phyloP scores from a whole-genome alignment of 2,329 filamentous ascomycete genomes.

The Aspergillus pseudoglaucus region DNA sequence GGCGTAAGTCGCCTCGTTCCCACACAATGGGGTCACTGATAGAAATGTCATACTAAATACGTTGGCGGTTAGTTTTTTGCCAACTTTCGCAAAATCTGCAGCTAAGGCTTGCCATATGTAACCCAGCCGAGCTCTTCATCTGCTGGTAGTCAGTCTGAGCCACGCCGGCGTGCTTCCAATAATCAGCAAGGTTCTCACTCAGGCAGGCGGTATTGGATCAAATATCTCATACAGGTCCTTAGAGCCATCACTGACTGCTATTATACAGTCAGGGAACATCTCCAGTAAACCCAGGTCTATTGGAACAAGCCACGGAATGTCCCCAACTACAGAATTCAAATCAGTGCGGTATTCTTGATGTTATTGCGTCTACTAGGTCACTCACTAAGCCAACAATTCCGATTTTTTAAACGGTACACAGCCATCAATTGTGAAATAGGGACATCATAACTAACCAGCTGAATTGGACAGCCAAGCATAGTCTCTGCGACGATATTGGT shows the following conservation, averaged over 20 bases:
- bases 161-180: too few relatives aligned
- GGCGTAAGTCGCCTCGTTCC: too few relatives aligned
- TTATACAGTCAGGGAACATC: not conserved
- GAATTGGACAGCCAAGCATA: not conserved
- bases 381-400: not conserved
- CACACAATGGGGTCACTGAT: too few relatives aligned
- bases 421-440: not conserved
- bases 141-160: too few relatives aligned
- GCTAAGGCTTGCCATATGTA: too few relatives aligned
- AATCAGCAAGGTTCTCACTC: too few relatives aligned
- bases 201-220: too few relatives aligned
- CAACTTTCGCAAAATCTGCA: too few relatives aligned
- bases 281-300: not conserved
- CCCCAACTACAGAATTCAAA: not conserved
- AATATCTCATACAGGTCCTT: not conserved
- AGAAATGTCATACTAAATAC: too few relatives aligned
- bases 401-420: not conserved
- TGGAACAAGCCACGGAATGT: not conserved
- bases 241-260: not conserved
- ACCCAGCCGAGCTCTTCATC: too few relatives aligned
- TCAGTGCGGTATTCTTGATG: not conserved
- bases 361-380: not conserved
- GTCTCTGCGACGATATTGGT: not conserved
- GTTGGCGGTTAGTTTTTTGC: too few relatives aligned
- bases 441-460: not conserved